A percentile compares a stretch with the other conserved stretches of the same genome.
Evolutionary conservation across 2,329 filamentous ascomycete genomes (phyloP).

Genomic region (Penicillium sclerotiorum): DNA sequence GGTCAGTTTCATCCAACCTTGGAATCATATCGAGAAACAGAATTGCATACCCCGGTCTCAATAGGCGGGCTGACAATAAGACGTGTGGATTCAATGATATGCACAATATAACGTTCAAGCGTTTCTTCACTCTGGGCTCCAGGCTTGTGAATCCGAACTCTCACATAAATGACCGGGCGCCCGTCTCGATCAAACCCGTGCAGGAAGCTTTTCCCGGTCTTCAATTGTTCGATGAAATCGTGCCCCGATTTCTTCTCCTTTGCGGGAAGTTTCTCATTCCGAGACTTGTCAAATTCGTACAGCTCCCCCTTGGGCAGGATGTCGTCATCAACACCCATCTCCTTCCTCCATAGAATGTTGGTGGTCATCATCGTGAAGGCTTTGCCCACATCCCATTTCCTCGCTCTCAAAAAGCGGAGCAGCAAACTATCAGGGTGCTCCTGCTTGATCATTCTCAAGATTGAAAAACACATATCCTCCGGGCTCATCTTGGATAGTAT

Average conservation of each 20-base stretch:
- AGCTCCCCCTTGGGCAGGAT: constrained; percentile 75
- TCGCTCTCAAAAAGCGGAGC: constrained; percentile 74
- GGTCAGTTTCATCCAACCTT: constrained; percentile 8
- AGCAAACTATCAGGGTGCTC: constrained; percentile 85
- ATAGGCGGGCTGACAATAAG: constrained; percentile 74
- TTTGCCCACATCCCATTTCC: constrained; percentile 90
- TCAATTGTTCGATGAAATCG: constrained; percentile 15
- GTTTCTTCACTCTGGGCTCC: constrained; percentile 5
- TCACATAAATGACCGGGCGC: constrained; percentile 45
- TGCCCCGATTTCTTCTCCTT: constrained; percentile 11
- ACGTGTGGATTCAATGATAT: constrained; percentile 80
- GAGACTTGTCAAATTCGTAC: constrained; percentile 62
- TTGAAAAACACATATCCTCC: constrained; percentile 72
- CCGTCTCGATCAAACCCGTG: constrained; percentile 17
- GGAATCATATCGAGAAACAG: not conserved
- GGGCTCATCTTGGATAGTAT: constrained; percentile 69
- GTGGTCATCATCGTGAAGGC: constrained; percentile 72
- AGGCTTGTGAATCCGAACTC: constrained; percentile 7
- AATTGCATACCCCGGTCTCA: constrained; percentile 82
- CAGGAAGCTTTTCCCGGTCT: constrained; percentile 14
- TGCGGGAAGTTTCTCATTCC: constrained; percentile 42
- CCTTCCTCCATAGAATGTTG: constrained; percentile 56
- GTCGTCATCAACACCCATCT: constrained; percentile 83
- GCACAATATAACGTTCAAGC: constrained; percentile 7
- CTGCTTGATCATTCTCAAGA: constrained; percentile 78